These are phyloP conservation scores for Lactarius vividus DNA, from an alignment of 768 basidiomycete species.

Conservation along the genomic window DNA sequence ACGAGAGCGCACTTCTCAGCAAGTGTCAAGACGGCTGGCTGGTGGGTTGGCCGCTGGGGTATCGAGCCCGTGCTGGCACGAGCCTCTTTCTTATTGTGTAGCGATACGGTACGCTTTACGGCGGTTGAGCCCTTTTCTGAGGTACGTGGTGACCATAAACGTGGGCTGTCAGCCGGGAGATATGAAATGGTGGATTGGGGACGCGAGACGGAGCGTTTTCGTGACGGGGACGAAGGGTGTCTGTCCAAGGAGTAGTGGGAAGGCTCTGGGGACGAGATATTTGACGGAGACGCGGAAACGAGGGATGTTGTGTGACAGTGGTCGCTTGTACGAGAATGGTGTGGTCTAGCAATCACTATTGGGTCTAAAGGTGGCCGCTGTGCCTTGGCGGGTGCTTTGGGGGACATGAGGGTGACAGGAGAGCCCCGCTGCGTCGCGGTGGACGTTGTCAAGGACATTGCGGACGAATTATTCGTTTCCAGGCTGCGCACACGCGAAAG, in stretches of 20 bases:
- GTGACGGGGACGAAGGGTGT: slow-evolving; percentile 29
- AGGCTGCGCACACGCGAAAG: neutral
- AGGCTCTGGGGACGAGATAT: slow-evolving; percentile 32
- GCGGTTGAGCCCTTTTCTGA: neutral
- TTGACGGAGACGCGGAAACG: slow-evolving; percentile 25
- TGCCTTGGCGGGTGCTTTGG: neutral
- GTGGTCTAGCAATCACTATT: slow-evolving; percentile 38
- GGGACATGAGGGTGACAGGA: neutral
- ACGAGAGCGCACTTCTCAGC: slow-evolving; percentile 61
- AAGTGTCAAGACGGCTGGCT: slow-evolving; percentile 55
- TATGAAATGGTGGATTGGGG: slow-evolving; percentile 59
- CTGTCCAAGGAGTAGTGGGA: slow-evolving; percentile 21
- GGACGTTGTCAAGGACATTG: slow-evolving; percentile 8
- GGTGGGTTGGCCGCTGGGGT: slow-evolving; percentile 24
- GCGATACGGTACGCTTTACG: slow-evolving; percentile 8
- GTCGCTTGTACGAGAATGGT: slow-evolving; percentile 36
- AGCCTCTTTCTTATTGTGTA: slow-evolving; percentile 1
- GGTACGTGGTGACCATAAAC: slow-evolving; percentile 22
- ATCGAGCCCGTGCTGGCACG: slow-evolving; percentile 32
- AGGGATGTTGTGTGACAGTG: slow-evolving; percentile 33
- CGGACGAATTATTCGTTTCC: neutral
- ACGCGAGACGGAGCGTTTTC: slow-evolving; percentile 32
- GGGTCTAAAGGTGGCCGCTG: slow-evolving; percentile 8
- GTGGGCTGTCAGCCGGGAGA: slow-evolving; percentile 35
- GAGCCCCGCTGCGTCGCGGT: neutral